These are phyloP conservation scores for Rasamsonia emersonii DNA, from an alignment of 2,329 filamentous ascomycete species.

Conservation along the genomic window DNA sequence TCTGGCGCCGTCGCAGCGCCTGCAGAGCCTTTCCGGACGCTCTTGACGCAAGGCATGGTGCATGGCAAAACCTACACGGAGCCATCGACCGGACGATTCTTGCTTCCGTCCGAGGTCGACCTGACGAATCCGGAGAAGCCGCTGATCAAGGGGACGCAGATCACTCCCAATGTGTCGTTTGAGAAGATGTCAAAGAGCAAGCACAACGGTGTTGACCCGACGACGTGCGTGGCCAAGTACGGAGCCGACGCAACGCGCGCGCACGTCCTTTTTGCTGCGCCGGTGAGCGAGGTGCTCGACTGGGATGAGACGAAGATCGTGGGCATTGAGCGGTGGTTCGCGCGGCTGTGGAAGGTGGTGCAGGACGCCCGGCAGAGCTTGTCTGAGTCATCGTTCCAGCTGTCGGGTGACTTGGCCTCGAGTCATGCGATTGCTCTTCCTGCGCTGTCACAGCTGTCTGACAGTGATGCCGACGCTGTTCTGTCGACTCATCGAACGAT, in stretches of 20 bases:
- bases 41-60: conserved; percentile 88
- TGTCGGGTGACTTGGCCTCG: conserved; percentile 14
- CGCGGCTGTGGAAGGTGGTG: conserved; percentile 55
- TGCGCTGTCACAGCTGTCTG: conserved; percentile 22
- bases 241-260: conserved; percentile 78
- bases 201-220: conserved; percentile 81
- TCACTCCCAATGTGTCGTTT: conserved; percentile 54
- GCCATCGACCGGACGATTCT: conserved; percentile 64
- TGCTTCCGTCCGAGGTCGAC: conserved; percentile 68
- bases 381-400: conserved; percentile 12
- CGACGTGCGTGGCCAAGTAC: conserved; percentile 60
- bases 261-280: conserved; percentile 83
- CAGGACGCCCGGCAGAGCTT: conserved; percentile 23
- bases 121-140: conserved; percentile 48
- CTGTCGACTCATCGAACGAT: conserved; percentile 61
- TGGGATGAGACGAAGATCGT: conserved; percentile 80
- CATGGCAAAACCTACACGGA: conserved; percentile 77
- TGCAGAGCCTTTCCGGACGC: conserved; percentile 70
- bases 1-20: conserved; percentile 23
- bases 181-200: conserved; percentile 98
- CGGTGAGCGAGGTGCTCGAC: conserved; percentile 72
- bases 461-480: conserved; percentile 45
- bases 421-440: conserved; percentile 20
- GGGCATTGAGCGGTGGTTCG: conserved; percentile 74
- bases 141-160: conserved; percentile 53